A percentile compares a stretch with the other conserved stretches of the same genome.
phyloP scores from a whole-genome alignment of 176 grass and related monocot genomes.

The Poa pratensis region DNA sequence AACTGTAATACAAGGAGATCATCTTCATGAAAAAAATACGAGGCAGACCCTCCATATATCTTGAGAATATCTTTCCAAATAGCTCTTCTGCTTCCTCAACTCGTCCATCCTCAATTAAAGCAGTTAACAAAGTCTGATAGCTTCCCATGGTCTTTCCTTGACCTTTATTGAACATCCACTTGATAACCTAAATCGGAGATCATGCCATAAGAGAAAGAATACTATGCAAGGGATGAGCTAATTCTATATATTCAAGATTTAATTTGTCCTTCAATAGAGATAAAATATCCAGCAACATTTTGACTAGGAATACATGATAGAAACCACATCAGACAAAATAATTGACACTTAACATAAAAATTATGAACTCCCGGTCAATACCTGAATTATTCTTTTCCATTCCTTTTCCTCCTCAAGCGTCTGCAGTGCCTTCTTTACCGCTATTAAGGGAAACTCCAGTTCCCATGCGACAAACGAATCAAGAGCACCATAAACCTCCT shows the following conservation, averaged over 20 bases:
- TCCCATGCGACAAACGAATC: slow-evolving; percentile 99
- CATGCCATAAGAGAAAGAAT: slow-evolving; percentile 19
- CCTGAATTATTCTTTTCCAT: slow-evolving; percentile 99
- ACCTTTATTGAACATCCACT: slow-evolving; percentile 99
- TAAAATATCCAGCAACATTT: neutral
- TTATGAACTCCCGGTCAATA: slow-evolving; percentile 27
- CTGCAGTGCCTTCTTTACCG: slow-evolving; percentile 91
- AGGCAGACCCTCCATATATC: slow-evolving; percentile 88
- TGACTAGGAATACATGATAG: slow-evolving; percentile 2
- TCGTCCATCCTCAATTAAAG: slow-evolving; percentile 79
- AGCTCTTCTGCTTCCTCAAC: slow-evolving; percentile 91
- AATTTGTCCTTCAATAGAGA: neutral
- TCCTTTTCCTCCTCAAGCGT: slow-evolving; percentile 88
- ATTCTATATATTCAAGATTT: slow-evolving; percentile 1
- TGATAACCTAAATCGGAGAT: slow-evolving; percentile 69
- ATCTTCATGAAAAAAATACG: slow-evolving; percentile 91
- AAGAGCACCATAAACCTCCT: slow-evolving; percentile 93
- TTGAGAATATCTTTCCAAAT: slow-evolving; percentile 75
- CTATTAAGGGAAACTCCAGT: slow-evolving; percentile 93
- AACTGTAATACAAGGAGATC: slow-evolving; percentile 64
- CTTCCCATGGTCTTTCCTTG: slow-evolving; percentile 99
- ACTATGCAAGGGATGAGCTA: neutral
- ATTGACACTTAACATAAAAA: neutral
- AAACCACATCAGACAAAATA: neutral
- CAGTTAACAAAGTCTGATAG: slow-evolving; percentile 88